A percentile compares a stretch with the other conserved stretches of the same genome.
Conservation (phyloP, 2,329 filamentous ascomycete species). For the Colletotrichum sp. region DNA sequence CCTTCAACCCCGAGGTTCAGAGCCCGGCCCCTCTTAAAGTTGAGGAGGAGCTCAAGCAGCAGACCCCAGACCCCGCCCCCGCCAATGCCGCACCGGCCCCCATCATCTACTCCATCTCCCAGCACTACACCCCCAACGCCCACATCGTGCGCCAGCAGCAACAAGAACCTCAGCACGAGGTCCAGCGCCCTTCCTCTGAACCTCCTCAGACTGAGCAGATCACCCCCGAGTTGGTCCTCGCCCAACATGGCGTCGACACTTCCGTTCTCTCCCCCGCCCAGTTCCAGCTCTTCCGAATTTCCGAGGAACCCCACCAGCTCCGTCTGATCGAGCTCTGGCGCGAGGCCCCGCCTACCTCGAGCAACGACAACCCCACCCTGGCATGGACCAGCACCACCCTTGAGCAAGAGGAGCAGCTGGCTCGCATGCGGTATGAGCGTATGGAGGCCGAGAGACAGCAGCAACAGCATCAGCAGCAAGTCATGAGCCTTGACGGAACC, state of each 20-base stretch:
- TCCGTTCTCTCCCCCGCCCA: slow-evolving; percentile 74
- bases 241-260: slow-evolving; percentile 73
- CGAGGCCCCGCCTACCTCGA: slow-evolving; percentile 73
- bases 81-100: slow-evolving; percentile 38
- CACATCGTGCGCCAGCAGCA: slow-evolving; percentile 59
- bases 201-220: slow-evolving; percentile 52
- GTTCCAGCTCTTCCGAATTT: slow-evolving; percentile 78
- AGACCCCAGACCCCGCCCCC: slow-evolving; percentile 19
- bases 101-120: slow-evolving; percentile 76
- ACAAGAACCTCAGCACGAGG: slow-evolving; percentile 32
- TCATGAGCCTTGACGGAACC: slow-evolving; percentile 61
- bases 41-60: slow-evolving; percentile 34
- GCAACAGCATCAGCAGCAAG: slow-evolving; percentile 36
- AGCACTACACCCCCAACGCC: slow-evolving; percentile 84
- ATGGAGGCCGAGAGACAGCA: slow-evolving; percentile 36
- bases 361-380: slow-evolving; percentile 56
- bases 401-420: slow-evolving; percentile 64
- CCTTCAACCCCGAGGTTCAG: slow-evolving; percentile 54
- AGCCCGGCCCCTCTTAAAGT: slow-evolving; percentile 30
- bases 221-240: slow-evolving; percentile 63
- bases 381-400: slow-evolving; percentile 59
- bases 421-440: slow-evolving; percentile 64
- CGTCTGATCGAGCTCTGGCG: slow-evolving; percentile 86
- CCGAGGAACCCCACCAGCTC: slow-evolving; percentile 72
- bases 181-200: slow-evolving; percentile 54